These are phyloP conservation scores for Aspergillus sergii DNA, from an alignment of 2,329 filamentous ascomycete genomes.

Conservation along the genomic window DNA sequence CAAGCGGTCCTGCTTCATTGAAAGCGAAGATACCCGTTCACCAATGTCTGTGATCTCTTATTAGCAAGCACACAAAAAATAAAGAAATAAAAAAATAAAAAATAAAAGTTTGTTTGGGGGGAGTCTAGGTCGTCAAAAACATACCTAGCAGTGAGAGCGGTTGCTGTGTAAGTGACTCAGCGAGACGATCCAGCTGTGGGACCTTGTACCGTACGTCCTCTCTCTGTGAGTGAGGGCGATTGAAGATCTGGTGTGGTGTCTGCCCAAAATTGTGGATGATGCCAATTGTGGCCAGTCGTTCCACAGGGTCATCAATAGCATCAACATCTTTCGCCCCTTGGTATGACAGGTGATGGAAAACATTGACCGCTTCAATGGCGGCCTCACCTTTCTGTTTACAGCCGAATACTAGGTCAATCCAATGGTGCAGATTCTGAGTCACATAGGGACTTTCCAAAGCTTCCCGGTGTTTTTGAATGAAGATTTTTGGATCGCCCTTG, in stretches of 20 bases:
- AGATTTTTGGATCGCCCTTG: constrained; percentile 92
- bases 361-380: constrained; percentile 86
- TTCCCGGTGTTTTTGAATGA: constrained; percentile 93
- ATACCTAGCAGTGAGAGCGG: constrained; percentile 74
- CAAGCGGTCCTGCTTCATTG: constrained; percentile 77
- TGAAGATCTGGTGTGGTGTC: constrained; percentile 93
- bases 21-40: constrained; percentile 78
- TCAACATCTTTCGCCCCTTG: constrained; percentile 92
- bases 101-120: no score
- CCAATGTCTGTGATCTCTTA: constrained; percentile 56
- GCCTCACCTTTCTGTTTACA: constrained; percentile 92
- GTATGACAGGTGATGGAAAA: constrained; percentile 95
- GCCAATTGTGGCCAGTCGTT: constrained; percentile 84
- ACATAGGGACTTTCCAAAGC: constrained; percentile 92
- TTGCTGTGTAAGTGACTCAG: constrained; percentile 74
- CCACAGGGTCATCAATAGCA: constrained; percentile 82
- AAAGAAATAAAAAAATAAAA: no score
- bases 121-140: constrained; percentile 13
- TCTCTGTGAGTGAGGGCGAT: constrained; percentile 74
- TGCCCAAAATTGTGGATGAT: constrained; percentile 99
- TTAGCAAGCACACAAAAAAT: constrained; percentile 5
- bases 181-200: constrained; percentile 74
- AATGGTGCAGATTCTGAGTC: constrained; percentile 83
- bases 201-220: constrained; percentile 68
- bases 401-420: constrained; percentile 96